Evolutionary conservation across 805 yeast species (phyloP).

Genomic region (Saccharomycopsis javanensis): DNA sequence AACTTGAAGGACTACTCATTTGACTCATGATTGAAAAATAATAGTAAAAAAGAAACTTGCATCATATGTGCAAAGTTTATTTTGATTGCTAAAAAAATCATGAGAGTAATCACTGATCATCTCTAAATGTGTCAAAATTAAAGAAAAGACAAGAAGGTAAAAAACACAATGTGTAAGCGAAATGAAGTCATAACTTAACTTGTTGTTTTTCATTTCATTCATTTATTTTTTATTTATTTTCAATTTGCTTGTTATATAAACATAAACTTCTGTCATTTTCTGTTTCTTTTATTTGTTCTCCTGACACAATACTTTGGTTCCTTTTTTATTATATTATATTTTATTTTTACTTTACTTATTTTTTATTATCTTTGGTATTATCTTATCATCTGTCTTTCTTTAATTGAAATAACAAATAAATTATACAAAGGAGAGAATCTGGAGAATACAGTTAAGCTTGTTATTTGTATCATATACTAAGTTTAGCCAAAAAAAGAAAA

Average conservation of each 20-base stretch:
- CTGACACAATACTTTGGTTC: too few species aligned
- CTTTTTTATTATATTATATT: too few species aligned
- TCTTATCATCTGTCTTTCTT: neutral
- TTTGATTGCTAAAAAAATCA: slow-evolving; percentile 1
- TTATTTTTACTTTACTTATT: too few species aligned
- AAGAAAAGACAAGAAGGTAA: neutral
- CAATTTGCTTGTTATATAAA: too few species aligned
- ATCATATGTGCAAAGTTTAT: neutral
- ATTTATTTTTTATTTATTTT: neutral
- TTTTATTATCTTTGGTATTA: too few species aligned
- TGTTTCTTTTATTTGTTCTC: neutral
- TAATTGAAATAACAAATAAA: too few species aligned
- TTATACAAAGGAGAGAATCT: neutral
- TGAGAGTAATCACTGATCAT: slow-evolving; percentile 1
- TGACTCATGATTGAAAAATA: neutral
- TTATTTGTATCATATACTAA: too few species aligned
- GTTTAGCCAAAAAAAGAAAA: too few species aligned
- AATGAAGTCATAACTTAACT: neutral
- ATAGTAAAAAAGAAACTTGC: neutral
- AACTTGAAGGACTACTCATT: neutral
- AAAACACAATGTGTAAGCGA: neutral
- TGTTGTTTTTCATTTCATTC: too few species aligned
- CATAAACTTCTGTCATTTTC: neutral
- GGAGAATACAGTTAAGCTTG: too few species aligned
- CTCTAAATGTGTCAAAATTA: neutral